Evolutionary conservation across 805 yeast species (phyloP).

Genomic region (Zygotorulaspora danielsina): DNA sequence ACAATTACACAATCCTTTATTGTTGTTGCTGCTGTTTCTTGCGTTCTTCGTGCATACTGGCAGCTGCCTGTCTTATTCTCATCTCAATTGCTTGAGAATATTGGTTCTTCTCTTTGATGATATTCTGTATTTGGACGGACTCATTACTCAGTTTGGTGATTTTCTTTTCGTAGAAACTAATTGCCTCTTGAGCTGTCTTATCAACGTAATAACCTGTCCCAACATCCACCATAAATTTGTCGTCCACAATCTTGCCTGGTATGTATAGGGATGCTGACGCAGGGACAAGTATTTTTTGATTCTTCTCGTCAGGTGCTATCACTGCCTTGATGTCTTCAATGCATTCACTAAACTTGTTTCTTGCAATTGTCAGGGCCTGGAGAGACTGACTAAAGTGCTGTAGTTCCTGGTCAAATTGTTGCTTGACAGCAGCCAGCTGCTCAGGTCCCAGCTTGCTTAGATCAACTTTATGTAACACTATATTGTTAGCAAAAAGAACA

Average conservation of each 20-base stretch:
- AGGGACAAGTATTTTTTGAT: constrained; percentile 69
- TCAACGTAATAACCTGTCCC: constrained; percentile 96
- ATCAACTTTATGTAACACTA: constrained; percentile 45
- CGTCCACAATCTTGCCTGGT: constrained; percentile 71
- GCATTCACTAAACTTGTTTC: constrained; percentile 77
- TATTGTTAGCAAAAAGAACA: constrained; percentile 1
- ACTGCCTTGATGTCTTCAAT: constrained; percentile 60
- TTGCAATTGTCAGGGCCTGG: constrained; percentile 79
- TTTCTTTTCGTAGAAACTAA: constrained; percentile 66
- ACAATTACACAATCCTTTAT: constrained; percentile 3
- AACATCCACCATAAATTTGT: constrained; percentile 80
- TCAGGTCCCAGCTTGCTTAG: constrained; percentile 70
- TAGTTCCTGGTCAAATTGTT: constrained; percentile 77
- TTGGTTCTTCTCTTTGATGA: constrained; percentile 70
- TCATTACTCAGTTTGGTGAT: constrained; percentile 69
- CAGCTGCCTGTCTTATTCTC: constrained; percentile 31
- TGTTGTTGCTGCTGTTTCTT: constrained; percentile 7
- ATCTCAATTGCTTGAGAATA: constrained; percentile 32
- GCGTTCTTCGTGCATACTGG: constrained; percentile 33
- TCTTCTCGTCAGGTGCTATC: constrained; percentile 39
- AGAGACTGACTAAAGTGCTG: constrained; percentile 81
- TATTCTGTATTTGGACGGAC: constrained; percentile 63
- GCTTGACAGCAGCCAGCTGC: constrained; percentile 78
- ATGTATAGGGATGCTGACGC: constrained; percentile 84
- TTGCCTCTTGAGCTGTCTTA: constrained; percentile 63